Conservation (phyloP, 768 basidiomycete species). For the Lentinula aciculospora region DNA sequence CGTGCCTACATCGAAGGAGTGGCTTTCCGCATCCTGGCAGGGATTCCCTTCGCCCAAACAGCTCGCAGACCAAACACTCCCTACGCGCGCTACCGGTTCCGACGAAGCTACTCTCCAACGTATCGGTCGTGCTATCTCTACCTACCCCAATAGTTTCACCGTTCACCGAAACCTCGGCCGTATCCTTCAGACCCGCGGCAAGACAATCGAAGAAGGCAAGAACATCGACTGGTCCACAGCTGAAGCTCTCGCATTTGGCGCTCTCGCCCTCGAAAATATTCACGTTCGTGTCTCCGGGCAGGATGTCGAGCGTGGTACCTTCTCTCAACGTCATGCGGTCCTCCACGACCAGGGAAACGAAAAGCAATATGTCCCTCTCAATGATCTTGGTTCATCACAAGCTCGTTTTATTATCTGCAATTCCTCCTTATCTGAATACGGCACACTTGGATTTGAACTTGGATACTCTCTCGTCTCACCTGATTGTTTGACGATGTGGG, state of each 20-base stretch:
- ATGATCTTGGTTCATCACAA: slow-evolving; percentile 82
- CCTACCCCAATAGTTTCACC: slow-evolving; percentile 78
- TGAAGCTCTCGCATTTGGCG: slow-evolving; percentile 93
- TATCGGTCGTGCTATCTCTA: slow-evolving; percentile 83
- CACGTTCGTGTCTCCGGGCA: slow-evolving; percentile 96
- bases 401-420: slow-evolving; percentile 95
- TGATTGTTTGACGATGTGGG: slow-evolving; percentile 91
- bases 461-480: slow-evolving; percentile 98
- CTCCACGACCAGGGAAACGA: slow-evolving; percentile 95
- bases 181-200: slow-evolving; percentile 83
- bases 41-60: slow-evolving; percentile 98
- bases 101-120: slow-evolving; percentile 71
- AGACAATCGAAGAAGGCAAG: slow-evolving; percentile 83
- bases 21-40: slow-evolving; percentile 97
- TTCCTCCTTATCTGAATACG: slow-evolving; percentile 94
- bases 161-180: slow-evolving; percentile 92
- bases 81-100: slow-evolving; percentile 83
- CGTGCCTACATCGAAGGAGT: slow-evolving; percentile 90
- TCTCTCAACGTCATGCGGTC: slow-evolving; percentile 97
- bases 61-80: slow-evolving; percentile 86
- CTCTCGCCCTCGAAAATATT: slow-evolving; percentile 87
- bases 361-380: slow-evolving; percentile 83
- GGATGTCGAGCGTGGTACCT: slow-evolving; percentile 98
- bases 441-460: slow-evolving; percentile 93
- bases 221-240: slow-evolving; percentile 99